Evolutionary conservation across 2,329 filamentous ascomycete genomes (phyloP).

Genomic region (Colletotrichum sidae): DNA sequence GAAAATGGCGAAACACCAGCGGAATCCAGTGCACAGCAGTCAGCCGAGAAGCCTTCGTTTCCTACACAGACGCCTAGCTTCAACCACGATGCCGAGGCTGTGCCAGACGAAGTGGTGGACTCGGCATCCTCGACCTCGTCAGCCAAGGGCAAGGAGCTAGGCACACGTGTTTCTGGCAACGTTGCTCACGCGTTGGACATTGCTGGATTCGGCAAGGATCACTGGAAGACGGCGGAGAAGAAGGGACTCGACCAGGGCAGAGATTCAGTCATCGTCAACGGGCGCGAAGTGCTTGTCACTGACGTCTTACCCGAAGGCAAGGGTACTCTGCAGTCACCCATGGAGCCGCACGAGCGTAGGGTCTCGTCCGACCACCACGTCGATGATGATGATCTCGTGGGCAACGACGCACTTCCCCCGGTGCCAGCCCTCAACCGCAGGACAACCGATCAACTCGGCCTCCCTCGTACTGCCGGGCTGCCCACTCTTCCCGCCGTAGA

Average conservation of each 20-base stretch:
- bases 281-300: constrained; percentile 78
- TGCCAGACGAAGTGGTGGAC: constrained; percentile 59
- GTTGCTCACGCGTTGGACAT: constrained; percentile 78
- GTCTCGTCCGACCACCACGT: constrained; percentile 34
- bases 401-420: constrained; percentile 68
- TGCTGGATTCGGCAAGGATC: constrained; percentile 80
- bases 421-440: constrained; percentile 66
- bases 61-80: constrained; percentile 63
- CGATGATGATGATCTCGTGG: constrained; percentile 41
- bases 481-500: constrained; percentile 77
- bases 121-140: constrained; percentile 29
- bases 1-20: constrained; percentile 53
- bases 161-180: constrained; percentile 65
- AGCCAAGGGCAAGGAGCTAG: constrained; percentile 49
- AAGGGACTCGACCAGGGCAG: constrained; percentile 72
- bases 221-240: constrained; percentile 75
- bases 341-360: constrained; percentile 53
- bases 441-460: constrained; percentile 74
- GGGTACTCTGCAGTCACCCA: constrained; percentile 66
- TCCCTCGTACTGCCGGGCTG: constrained; percentile 76
- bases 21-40: constrained; percentile 24
- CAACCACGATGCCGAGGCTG: constrained; percentile 77
- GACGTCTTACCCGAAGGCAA: constrained; percentile 73
- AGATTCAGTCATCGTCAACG: constrained; percentile 76
- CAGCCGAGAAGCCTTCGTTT: constrained; percentile 12